A percentile compares a stretch with the other conserved stretches of the same genome.
Evolutionary conservation across 2,329 filamentous ascomycete species (phyloP).

Genomic region (Xylaria sp.): DNA sequence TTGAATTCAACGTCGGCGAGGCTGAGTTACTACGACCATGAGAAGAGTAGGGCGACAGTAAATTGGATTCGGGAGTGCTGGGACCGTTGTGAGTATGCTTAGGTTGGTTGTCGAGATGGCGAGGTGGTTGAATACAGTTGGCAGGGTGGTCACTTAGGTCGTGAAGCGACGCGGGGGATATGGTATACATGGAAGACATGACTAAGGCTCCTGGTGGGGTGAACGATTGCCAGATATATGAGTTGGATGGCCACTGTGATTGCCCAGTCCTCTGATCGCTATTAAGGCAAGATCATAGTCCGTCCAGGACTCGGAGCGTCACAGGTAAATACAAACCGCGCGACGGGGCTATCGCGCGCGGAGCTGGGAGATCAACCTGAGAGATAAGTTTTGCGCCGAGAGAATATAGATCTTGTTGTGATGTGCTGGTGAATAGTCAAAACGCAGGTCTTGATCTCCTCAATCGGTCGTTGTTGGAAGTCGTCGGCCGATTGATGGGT

Average conservation of each 20-base stretch:
- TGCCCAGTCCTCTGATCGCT: constrained; percentile 40
- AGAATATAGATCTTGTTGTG: constrained; percentile 20
- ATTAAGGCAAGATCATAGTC: constrained; percentile 46
- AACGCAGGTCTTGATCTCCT: constrained; percentile 35
- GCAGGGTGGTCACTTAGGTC: constrained; percentile 50
- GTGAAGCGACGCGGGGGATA: constrained; percentile 55
- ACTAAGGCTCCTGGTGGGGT: constrained; percentile 45
- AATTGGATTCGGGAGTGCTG: constrained; percentile 53
- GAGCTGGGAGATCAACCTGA: constrained; percentile 5
- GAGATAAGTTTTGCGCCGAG: constrained; percentile 7
- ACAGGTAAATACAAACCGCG: constrained; percentile 32
- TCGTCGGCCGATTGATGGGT: constrained; percentile 23
- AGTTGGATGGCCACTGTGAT: constrained; percentile 40
- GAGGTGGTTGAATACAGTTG: constrained; percentile 48
- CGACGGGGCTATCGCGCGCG: constrained; percentile 22
- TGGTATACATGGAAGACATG: constrained; percentile 60
- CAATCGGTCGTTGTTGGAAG: constrained; percentile 38
- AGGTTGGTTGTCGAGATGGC: constrained; percentile 46
- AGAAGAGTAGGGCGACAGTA: constrained; percentile 59
- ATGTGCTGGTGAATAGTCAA: constrained; percentile 28
- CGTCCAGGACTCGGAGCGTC: constrained; percentile 39
- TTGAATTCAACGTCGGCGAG: constrained; percentile 54
- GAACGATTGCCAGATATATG: constrained; percentile 49
- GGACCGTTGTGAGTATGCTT: constrained; percentile 46
- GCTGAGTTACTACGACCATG: constrained; percentile 54